Conservation (phyloP, 768 basidiomycete genomes). For the Fomitopsis pulvina region DNA sequence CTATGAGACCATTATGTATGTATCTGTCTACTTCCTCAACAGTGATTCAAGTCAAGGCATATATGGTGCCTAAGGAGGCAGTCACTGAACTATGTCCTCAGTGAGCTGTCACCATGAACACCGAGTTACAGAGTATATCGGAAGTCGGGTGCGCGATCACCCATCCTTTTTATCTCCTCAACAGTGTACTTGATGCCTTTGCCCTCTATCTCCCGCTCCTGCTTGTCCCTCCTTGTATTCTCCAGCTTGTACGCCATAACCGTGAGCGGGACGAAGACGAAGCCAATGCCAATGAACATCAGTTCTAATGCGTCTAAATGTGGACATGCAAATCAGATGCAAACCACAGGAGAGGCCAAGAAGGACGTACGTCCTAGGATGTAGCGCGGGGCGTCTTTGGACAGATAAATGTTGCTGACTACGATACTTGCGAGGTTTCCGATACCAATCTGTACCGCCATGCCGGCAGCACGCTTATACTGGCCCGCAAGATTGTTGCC, state of each 20-base stretch:
- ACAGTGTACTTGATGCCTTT: conserved; percentile 15
- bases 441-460: conserved; percentile 61
- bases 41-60: too few relatives aligned
- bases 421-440: conserved; percentile 62
- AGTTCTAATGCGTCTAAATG: conserved; percentile 52
- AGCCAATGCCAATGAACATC: conserved; percentile 65
- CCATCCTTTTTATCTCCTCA: conserved; percentile 33
- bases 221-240: conserved; percentile 46
- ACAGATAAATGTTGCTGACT: conserved; percentile 55
- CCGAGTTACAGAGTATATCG: conserved; percentile 33
- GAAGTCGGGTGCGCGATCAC: conserved; percentile 60
- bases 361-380: conserved; percentile 50
- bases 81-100: too few relatives aligned
- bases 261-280: conserved; percentile 43
- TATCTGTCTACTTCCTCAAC: too few relatives aligned
- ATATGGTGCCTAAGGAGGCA: too few relatives aligned
- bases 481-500: conserved; percentile 62
- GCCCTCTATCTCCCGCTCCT: conserved; percentile 25
- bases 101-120: too few relatives aligned
- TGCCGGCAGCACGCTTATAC: conserved; percentile 62
- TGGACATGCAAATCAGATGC: neutral
- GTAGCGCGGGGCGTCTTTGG: conserved; percentile 53
- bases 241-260: conserved; percentile 47
- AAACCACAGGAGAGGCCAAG: too few relatives aligned
- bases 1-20: too few relatives aligned